Conservation (phyloP, 495 filamentous ascomycete genomes). For the Xylaria sp. region DNA sequence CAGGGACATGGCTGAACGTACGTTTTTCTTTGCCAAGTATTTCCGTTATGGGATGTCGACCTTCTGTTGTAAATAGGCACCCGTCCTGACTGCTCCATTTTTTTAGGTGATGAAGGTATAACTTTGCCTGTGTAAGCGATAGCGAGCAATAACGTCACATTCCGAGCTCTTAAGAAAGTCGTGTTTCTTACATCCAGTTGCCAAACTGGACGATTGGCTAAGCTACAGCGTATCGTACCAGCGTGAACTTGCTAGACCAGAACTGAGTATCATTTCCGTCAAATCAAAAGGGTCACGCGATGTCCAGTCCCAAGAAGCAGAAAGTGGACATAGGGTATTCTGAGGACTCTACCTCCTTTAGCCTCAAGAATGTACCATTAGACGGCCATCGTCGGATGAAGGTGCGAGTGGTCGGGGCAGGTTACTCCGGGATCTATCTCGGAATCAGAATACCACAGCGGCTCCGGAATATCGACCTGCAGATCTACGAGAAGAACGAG, state of each 20-base stretch:
- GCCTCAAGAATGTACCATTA: conserved; percentile 50
- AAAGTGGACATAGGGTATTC: not conserved
- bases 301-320: not conserved
- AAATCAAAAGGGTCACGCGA: not conserved
- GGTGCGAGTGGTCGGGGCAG: conserved; percentile 57
- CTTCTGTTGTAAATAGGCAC: not conserved
- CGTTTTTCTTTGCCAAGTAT: not conserved
- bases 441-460: conserved; percentile 49
- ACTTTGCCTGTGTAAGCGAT: not conserved
- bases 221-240: not conserved
- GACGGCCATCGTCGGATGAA: conserved; percentile 55
- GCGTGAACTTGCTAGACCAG: not conserved
- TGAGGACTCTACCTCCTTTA: conserved; percentile 28
- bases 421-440: conserved; percentile 56
- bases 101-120: not conserved
- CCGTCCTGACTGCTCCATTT: not conserved
- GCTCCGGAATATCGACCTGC: conserved; percentile 50
- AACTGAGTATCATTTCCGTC: not conserved
- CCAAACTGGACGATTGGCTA: not conserved
- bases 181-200: not conserved
- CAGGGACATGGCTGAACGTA: not conserved
- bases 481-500: conserved; percentile 54
- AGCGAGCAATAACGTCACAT: not conserved
- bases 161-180: not conserved
- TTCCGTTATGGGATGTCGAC: not conserved